Conservation (phyloP, 768 basidiomycete genomes). For the Cyathus striatus region DNA sequence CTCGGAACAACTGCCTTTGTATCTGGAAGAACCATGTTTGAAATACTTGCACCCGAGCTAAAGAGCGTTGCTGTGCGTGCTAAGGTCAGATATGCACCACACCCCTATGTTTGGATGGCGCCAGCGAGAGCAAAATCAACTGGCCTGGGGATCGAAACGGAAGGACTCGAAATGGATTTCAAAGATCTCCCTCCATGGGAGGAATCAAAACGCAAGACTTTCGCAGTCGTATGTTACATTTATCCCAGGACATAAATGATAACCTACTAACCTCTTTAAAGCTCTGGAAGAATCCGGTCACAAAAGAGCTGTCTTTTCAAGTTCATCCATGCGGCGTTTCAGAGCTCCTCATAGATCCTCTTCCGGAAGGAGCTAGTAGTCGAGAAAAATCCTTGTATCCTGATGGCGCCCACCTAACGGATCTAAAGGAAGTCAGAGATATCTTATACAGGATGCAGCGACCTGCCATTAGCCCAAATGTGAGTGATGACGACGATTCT, state of each 20-base stretch:
- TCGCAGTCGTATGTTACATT: slow-evolving; percentile 44
- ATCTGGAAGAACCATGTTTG: slow-evolving; percentile 79
- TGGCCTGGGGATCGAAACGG: slow-evolving; percentile 75
- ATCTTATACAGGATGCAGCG: slow-evolving; percentile 84
- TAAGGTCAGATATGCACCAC: slow-evolving; percentile 73
- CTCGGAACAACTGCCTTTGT: slow-evolving; percentile 84
- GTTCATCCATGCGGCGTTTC: slow-evolving; percentile 79
- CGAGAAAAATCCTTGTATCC: slow-evolving; percentile 72
- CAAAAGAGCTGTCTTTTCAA: slow-evolving; percentile 78
- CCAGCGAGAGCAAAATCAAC: slow-evolving; percentile 66
- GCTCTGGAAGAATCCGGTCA: slow-evolving; percentile 92
- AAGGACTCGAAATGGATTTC: slow-evolving; percentile 61
- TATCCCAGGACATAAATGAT: neutral
- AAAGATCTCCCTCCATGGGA: slow-evolving; percentile 75
- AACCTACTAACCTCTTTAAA: slow-evolving; percentile 18
- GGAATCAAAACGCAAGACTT: slow-evolving; percentile 62
- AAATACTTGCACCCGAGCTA: slow-evolving; percentile 59
- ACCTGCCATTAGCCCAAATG: slow-evolving; percentile 82
- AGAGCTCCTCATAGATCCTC: slow-evolving; percentile 67
- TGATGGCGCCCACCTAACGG: slow-evolving; percentile 71
- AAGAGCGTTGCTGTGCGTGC: slow-evolving; percentile 78
- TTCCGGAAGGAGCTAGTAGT: slow-evolving; percentile 55
- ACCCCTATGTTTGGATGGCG: slow-evolving; percentile 88
- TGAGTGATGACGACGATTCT: slow-evolving; percentile 13
- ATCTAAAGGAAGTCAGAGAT: slow-evolving; percentile 67